Evolutionary conservation across 108 stramenopile species (phyloP).

Genomic region (Pseudonitzschia multiseries): DNA sequence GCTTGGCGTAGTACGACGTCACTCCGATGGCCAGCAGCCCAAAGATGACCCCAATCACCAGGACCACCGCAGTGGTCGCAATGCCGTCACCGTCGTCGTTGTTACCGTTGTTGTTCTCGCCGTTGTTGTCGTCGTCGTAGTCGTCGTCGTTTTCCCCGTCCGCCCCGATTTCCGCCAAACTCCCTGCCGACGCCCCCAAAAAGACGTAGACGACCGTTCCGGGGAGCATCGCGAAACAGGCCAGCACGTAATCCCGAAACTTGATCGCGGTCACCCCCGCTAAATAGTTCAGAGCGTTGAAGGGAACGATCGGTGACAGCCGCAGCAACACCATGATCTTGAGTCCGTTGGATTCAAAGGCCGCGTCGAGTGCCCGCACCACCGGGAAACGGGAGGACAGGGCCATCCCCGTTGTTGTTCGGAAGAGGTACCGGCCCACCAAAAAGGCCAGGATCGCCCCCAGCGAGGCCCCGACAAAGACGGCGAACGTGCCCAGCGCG

Average conservation of each 20-base stretch:
- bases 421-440: conserved; percentile 64
- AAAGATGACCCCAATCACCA: conserved; percentile 57
- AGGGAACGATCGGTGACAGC: conserved; percentile 64
- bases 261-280: conserved; percentile 49
- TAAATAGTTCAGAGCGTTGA: conserved; percentile 60
- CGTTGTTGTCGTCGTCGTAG: conserved; percentile 3
- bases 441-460: conserved; percentile 57
- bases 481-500: conserved; percentile 44
- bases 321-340: conserved; percentile 62
- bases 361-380: conserved; percentile 52
- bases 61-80: conserved; percentile 32
- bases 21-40: conserved; percentile 56
- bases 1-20: conserved; percentile 70
- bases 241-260: conserved; percentile 46
- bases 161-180: conserved; percentile 40
- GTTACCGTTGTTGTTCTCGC: conserved; percentile 24
- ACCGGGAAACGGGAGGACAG: conserved; percentile 30
- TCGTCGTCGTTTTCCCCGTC: neutral
- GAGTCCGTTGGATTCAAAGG: conserved; percentile 65
- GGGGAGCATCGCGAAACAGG: conserved; percentile 66
- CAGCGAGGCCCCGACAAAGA: conserved; percentile 60
- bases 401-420: conserved; percentile 43
- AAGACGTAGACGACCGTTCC: conserved; percentile 77
- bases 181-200: conserved; percentile 71
- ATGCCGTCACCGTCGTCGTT: too few species aligned